phyloP scores from a whole-genome alignment of 768 basidiomycete species.

The Pulveroboletus ravenelii region DNA sequence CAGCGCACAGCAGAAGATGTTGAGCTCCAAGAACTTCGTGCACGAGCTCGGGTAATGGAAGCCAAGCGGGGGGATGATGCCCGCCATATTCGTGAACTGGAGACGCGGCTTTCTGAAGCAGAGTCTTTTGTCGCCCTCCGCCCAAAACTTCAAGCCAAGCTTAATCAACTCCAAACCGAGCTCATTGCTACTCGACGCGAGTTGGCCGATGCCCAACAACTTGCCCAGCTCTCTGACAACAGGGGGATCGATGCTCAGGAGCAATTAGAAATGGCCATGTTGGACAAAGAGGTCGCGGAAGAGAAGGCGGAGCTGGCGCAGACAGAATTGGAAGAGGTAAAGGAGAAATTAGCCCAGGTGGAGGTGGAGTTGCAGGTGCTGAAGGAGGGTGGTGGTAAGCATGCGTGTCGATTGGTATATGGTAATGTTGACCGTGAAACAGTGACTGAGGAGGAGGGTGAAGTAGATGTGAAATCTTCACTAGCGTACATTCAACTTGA shows the following conservation, averaged over 20 bases:
- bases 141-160: slow-evolving; percentile 90
- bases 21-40: slow-evolving; percentile 75
- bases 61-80: slow-evolving; percentile 83
- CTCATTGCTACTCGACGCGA: slow-evolving; percentile 71
- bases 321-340: slow-evolving; percentile 70
- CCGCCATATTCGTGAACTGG: slow-evolving; percentile 77
- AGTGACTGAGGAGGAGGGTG: slow-evolving; percentile 28
- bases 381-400: slow-evolving; percentile 48
- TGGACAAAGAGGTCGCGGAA: slow-evolving; percentile 97
- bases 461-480: slow-evolving; percentile 47
- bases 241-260: slow-evolving; percentile 78
- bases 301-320: slow-evolving; percentile 82
- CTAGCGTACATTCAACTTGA: slow-evolving; percentile 82
- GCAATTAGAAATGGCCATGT: slow-evolving; percentile 88
- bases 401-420: background rate
- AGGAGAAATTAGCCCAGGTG: slow-evolving; percentile 69
- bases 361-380: slow-evolving; percentile 84
- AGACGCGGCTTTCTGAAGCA: slow-evolving; percentile 77
- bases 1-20: slow-evolving; percentile 44
- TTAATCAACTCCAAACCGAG: slow-evolving; percentile 75
- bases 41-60: slow-evolving; percentile 82
- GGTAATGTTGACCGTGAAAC: slow-evolving; percentile 1
- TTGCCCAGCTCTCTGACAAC: slow-evolving; percentile 65
- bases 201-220: slow-evolving; percentile 69
- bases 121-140: slow-evolving; percentile 77